Base-by-base conservation (phyloP, 495 filamentous ascomycete genomes). In the Hypoxylon subgilvum region DNA sequence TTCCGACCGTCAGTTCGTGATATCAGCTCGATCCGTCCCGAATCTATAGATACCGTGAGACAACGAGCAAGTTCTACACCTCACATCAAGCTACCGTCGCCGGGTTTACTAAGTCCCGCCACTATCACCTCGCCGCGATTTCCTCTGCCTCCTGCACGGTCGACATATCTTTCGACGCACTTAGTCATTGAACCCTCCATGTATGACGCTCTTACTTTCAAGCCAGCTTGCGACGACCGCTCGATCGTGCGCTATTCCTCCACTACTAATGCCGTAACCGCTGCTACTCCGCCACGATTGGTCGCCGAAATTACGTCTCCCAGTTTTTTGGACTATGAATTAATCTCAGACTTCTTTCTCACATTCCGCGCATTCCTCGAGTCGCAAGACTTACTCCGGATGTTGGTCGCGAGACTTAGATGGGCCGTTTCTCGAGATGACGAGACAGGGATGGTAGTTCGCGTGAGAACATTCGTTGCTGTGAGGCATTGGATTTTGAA, bases 301-400 rank as follows among this genome's bases (percentile, higher is more conserved):
- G 90, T 99, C 38, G 93, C 92, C n/a, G 91, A 99, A 71, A 96
- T 99, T 53, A 97, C 94, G 3, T 97, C 95, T 13, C 90, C 92
- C 14, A 88, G 84, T 41, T 97, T 97, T 70, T 83, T 99, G 57
- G 94, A 99, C 70, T 99, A 99, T 72, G 93, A 97, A 68, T 82
- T 99, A 4, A 82, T 99, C 1, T 97, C 95, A 0, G 94, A 97
- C 72, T 99, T 99, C 76, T 99, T 99, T 66, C 84, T 98, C 30
- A 97, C 95, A 1, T 97, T 88, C 62, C 90, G 94, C 18, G 82
- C 85, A 5, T 99, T 96, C 65, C 74, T 97, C 51, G 83, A 89
- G 1, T 77, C 88, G 0, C 76, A 78, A 10, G 88, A 92, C 57
- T 81, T 99, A 2, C 80, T 94, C 10, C 83, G 85, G 39, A 88